Percentiles rank a stretch among this genome's conserved stretches.
Conservation (phyloP, 2,329 filamentous ascomycete genomes). For the Byssothecium circinans region DNA sequence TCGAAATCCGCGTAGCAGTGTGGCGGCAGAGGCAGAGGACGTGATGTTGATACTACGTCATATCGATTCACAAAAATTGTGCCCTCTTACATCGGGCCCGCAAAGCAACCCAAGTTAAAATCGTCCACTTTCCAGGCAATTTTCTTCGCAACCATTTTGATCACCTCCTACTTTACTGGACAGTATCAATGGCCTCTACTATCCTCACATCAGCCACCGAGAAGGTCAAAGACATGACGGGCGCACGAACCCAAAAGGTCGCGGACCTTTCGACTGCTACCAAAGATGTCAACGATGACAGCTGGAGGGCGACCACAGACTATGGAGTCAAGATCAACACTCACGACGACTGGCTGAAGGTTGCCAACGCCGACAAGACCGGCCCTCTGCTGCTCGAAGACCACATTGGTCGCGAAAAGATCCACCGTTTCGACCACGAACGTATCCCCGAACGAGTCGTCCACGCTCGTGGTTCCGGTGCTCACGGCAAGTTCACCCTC, state of each 20-base stretch:
- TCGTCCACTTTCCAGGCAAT: slow-evolving; percentile 3
- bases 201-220: slow-evolving; percentile 32
- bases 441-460: slow-evolving; percentile 70
- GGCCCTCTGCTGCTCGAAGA: slow-evolving; percentile 75
- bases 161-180: slow-evolving; percentile 1
- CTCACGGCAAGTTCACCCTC: slow-evolving; percentile 68
- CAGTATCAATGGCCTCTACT: slow-evolving; percentile 33
- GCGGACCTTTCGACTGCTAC: slow-evolving; percentile 62
- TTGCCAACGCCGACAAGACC: slow-evolving; percentile 62
- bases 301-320: slow-evolving; percentile 71
- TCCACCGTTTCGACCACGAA: slow-evolving; percentile 75
- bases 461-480: slow-evolving; percentile 65
- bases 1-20: slow-evolving; percentile 3
- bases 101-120: background rate
- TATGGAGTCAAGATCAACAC: slow-evolving; percentile 73
- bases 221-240: slow-evolving; percentile 37
- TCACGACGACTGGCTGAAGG: slow-evolving; percentile 76
- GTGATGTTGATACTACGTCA: slow-evolving; percentile 13
- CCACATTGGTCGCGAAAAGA: slow-evolving; percentile 72
- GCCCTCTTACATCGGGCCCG: background rate
- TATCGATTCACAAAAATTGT: slow-evolving; percentile 1
- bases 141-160: background rate
- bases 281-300: slow-evolving; percentile 59
- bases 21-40: slow-evolving; percentile 10
- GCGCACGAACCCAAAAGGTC: slow-evolving; percentile 55